These are phyloP conservation scores for Massarina eburnea DNA, from an alignment of 2,329 filamentous ascomycete genomes.

Conservation along the genomic window DNA sequence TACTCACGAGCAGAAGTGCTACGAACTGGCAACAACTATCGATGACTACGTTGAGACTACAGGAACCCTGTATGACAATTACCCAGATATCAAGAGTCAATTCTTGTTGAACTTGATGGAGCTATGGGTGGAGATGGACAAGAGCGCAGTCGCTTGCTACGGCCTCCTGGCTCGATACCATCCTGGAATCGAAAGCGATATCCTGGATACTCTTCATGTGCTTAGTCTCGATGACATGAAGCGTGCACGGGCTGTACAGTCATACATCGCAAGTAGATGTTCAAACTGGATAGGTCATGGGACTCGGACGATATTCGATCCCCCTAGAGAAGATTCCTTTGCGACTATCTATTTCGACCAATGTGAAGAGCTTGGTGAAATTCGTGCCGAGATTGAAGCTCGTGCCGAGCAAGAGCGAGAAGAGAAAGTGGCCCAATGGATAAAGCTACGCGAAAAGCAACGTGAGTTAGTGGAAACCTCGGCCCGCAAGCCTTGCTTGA, in stretches of 20 bases:
- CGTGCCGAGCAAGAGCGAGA: constrained; percentile 27
- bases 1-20: too few species aligned
- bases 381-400: constrained; percentile 40
- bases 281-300: constrained; percentile 7
- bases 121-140: constrained; percentile 61
- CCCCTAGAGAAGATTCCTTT: constrained; percentile 47
- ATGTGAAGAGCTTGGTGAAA: constrained; percentile 22
- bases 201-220: constrained; percentile 60
- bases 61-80: constrained; percentile 43
- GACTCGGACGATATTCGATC: constrained; percentile 52
- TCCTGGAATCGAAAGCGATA: constrained; percentile 52
- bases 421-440: constrained; percentile 47
- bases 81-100: constrained; percentile 54
- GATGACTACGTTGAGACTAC: constrained; percentile 39
- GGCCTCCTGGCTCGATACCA: constrained; percentile 55
- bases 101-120: constrained; percentile 59
- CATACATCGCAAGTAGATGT: constrained; percentile 49
- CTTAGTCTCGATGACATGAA: constrained; percentile 51
- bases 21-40: constrained; percentile 38
- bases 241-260: constrained; percentile 54
- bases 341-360: constrained; percentile 51
- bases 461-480: constrained; percentile 42
- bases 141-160: constrained; percentile 44
- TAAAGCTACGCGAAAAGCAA: constrained; percentile 36
- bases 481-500: constrained; percentile 33